Evolutionary conservation across 2,329 filamentous ascomycete species (phyloP).

Genomic region (Huntiella moniliformis): DNA sequence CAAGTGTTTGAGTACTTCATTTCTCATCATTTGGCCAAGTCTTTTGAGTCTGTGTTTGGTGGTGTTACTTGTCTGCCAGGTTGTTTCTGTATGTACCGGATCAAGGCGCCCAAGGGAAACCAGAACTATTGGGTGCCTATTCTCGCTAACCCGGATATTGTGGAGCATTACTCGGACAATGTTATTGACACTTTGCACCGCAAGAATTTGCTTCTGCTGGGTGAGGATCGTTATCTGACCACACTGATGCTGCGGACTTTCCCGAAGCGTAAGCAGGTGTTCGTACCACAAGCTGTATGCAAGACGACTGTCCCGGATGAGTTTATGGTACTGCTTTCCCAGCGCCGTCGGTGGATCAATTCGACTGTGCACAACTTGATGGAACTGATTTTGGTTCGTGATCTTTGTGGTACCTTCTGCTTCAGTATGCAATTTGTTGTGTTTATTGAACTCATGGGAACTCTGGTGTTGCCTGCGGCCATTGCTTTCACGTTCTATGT

Average conservation of each 20-base stretch:
- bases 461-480: slow-evolving; percentile 82
- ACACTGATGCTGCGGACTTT: slow-evolving; percentile 98
- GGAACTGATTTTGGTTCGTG: slow-evolving; percentile 86
- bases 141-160: slow-evolving; percentile 91
- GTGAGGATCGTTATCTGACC: slow-evolving; percentile 86
- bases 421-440: slow-evolving; percentile 99
- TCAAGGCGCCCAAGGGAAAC: slow-evolving; percentile 94
- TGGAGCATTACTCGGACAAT: slow-evolving; percentile 98
- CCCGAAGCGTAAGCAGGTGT: slow-evolving; percentile 96
- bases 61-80: slow-evolving; percentile 96
- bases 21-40: slow-evolving; percentile 90
- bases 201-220: slow-evolving; percentile 82
- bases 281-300: slow-evolving; percentile 95
- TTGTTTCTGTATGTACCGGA: slow-evolving; percentile 99
- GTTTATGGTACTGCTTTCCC: slow-evolving; percentile 82
- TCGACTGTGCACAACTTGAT: slow-evolving; percentile 97
- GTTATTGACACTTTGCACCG: slow-evolving; percentile 96
- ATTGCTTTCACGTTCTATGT: slow-evolving; percentile 96
- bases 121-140: slow-evolving; percentile 99
- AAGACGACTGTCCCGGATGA: slow-evolving; percentile 91
- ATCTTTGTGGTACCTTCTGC: slow-evolving; percentile 96
- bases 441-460: slow-evolving; percentile 86
- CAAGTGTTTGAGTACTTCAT: slow-evolving; percentile 99
- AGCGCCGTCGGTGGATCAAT: slow-evolving; percentile 97
- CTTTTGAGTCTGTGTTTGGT: slow-evolving; percentile 95